Evolutionary conservation across 495 filamentous ascomycete genomes (phyloP).

Genomic region (Elaphomyces granulatus): DNA sequence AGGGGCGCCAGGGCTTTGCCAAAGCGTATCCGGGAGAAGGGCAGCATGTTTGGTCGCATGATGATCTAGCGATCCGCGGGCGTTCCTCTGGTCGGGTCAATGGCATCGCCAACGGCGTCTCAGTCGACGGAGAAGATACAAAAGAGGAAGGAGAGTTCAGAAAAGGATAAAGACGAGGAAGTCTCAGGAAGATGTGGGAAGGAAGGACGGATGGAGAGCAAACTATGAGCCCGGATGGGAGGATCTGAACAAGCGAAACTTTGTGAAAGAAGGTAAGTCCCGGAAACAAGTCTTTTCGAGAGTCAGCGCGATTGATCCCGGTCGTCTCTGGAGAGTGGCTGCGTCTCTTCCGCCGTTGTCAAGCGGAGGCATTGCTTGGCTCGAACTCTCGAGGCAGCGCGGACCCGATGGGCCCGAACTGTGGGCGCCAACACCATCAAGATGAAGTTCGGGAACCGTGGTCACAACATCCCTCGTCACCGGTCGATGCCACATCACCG

Average conservation of each 20-base stretch:
- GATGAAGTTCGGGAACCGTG: conserved; percentile 98
- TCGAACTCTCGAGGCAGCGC: too few relatives aligned
- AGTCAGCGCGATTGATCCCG: too few relatives aligned
- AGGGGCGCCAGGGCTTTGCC: conserved; percentile 47
- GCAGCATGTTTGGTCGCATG: conserved; percentile 92
- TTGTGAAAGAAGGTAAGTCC: conserved; percentile 80
- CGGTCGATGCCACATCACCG: conserved; percentile 95
- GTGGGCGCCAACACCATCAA: conserved; percentile 79
- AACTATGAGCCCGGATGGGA: conserved; percentile 85
- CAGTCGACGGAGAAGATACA: too few relatives aligned
- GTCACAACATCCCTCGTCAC: conserved; percentile 98
- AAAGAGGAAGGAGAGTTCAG: too few relatives aligned
- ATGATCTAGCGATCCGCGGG: conserved; percentile 46
- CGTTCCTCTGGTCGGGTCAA: too few relatives aligned
- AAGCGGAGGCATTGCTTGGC: conserved; percentile 81
- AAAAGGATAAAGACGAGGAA: too few relatives aligned
- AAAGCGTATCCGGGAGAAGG: conserved; percentile 82
- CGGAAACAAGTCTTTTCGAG: too few relatives aligned
- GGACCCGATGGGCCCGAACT: conserved; percentile 71
- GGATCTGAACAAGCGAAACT: conserved; percentile 81
- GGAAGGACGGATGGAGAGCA: conserved; percentile 45
- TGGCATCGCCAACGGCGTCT: conserved; percentile 14
- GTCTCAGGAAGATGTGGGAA: too few relatives aligned
- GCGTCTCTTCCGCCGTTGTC: too few relatives aligned
- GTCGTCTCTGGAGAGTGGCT: too few relatives aligned